Evolutionary conservation across 257 asterid genomes (phyloP).

Genomic region (Cordia subcordata): DNA sequence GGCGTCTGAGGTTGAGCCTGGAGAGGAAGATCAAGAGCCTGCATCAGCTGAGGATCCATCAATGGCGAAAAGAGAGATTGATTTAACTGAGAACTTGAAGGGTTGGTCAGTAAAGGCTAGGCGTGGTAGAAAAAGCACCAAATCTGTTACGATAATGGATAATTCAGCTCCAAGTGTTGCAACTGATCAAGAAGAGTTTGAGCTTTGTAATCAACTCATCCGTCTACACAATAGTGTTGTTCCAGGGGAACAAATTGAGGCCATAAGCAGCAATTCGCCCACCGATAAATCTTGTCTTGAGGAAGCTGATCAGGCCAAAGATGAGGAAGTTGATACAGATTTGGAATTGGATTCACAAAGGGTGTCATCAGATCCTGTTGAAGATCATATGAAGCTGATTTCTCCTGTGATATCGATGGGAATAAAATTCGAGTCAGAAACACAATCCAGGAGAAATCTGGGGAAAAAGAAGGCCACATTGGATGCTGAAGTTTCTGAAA

Average conservation of each 20-base stretch:
- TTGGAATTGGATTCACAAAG: background rate
- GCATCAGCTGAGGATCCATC: background rate
- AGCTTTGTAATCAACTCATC: slow-evolving; percentile 23
- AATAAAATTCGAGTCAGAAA: no score
- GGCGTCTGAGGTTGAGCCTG: background rate
- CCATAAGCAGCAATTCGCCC: background rate
- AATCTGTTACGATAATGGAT: background rate
- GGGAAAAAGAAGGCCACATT: slow-evolving; percentile 3
- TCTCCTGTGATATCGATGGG: no score
- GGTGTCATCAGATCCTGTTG: background rate
- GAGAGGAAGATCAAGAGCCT: background rate
- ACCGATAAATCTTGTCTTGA: background rate
- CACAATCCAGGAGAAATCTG: background rate
- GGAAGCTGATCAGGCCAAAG: background rate
- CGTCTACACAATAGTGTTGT: slow-evolving; percentile 9
- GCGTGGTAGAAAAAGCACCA: slow-evolving; percentile 24
- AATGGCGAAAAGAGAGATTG: background rate
- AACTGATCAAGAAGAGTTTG: background rate
- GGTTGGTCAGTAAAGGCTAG: slow-evolving; percentile 29
- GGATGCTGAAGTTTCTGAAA: background rate
- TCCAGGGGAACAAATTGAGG: background rate
- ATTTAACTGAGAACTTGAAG: slow-evolving; percentile 3
- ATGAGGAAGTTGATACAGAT: background rate
- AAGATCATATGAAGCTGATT: slow-evolving; percentile 1
- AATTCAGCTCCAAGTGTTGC: background rate